Evolutionary conservation across 2,329 filamentous ascomycete species (phyloP).

Genomic region (Aphanocladium album): DNA sequence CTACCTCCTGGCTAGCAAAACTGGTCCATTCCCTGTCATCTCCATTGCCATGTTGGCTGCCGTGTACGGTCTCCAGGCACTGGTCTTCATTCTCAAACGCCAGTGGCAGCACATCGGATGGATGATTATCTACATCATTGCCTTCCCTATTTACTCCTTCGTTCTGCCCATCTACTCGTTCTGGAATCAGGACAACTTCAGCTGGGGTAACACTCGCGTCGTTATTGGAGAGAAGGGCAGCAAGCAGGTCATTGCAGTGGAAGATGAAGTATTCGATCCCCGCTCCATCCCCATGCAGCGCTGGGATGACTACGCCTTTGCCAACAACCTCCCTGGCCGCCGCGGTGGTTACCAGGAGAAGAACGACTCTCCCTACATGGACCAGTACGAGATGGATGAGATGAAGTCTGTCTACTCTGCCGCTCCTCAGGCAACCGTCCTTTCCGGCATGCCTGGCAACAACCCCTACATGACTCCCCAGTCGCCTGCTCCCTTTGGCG

Average conservation of each 20-base stretch:
- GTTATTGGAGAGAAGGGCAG: conserved; percentile 90
- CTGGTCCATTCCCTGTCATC: conserved; percentile 75
- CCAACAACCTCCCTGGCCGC: conserved; percentile 85
- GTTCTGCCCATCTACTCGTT: conserved; percentile 92
- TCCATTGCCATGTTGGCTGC: conserved; percentile 85
- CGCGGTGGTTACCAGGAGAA: conserved; percentile 69
- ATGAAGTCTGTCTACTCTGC: conserved; percentile 96
- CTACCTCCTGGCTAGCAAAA: conserved; percentile 64
- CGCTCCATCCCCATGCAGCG: conserved; percentile 88
- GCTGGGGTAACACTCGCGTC: conserved; percentile 96
- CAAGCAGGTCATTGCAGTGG: conserved; percentile 84
- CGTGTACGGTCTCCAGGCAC: conserved; percentile 90
- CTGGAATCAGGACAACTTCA: conserved; percentile 99
- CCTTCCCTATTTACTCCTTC: conserved; percentile 91
- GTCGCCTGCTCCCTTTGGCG: conserved; percentile 68
- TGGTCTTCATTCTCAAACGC: conserved; percentile 94
- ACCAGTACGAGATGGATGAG: conserved; percentile 94
- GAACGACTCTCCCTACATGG: conserved; percentile 58
- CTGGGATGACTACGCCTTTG: conserved; percentile 91
- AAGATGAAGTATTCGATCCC: conserved; percentile 83
- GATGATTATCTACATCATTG: conserved; percentile 99
- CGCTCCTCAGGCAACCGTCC: conserved; percentile 78
- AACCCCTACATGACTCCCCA: conserved; percentile 77
- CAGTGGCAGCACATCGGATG: conserved; percentile 98
- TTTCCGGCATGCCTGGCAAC: conserved; percentile 74